Conservation (phyloP, 257 asterid species). For the Haberlea rhodopensis region DNA sequence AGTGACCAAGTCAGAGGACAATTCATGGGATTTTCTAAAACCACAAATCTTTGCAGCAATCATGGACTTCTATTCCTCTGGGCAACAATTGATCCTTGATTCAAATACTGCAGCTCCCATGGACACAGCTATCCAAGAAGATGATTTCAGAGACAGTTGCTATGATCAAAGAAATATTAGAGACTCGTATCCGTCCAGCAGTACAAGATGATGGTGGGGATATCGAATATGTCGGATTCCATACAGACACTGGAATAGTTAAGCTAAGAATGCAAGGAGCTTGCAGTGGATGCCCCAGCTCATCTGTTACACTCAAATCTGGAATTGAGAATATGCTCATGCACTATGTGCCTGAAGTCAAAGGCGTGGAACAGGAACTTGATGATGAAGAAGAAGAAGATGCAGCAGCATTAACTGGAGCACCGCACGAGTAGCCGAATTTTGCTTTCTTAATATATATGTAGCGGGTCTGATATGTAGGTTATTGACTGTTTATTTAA, state of each 20-base stretch:
- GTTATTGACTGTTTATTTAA: too few relatives aligned
- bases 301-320: constrained; percentile 86
- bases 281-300: constrained; percentile 99
- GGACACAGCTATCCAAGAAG: constrained; percentile 89
- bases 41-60: constrained; percentile 92
- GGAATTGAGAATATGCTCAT: constrained; percentile 97
- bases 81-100: constrained; percentile 73
- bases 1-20: constrained; percentile 85
- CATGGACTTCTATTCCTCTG: constrained; percentile 86
- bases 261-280: constrained; percentile 97
- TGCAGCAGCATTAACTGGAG: constrained; percentile 52
- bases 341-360: constrained; percentile 96
- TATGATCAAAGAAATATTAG: constrained; percentile 94
- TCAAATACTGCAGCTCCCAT: constrained; percentile 59
- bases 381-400: constrained; percentile 71
- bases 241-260: constrained; percentile 70
- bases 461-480: too few relatives aligned
- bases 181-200: constrained; percentile 92
- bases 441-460: background rate
- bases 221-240: constrained; percentile 73
- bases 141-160: constrained; percentile 95
- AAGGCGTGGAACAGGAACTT: constrained; percentile 78
- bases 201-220: constrained; percentile 99
- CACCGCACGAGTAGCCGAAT: constrained; percentile 63
- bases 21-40: constrained; percentile 80